phyloP scores from a whole-genome alignment of 2,329 filamentous ascomycete species.

The Ophiostoma novo-ulmi region DNA sequence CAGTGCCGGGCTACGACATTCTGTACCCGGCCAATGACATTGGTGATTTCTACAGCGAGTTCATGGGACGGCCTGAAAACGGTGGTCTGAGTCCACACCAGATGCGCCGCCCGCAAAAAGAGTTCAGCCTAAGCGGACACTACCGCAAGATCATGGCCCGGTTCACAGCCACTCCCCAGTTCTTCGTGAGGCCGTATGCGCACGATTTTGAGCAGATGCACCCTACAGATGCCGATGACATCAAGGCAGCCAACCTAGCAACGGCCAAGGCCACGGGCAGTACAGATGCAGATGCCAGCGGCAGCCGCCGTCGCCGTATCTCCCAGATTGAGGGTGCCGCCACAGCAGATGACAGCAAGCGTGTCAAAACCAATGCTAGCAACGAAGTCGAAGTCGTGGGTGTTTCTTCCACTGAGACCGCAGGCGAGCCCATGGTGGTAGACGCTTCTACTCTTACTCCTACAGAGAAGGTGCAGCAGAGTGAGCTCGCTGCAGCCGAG shows the following conservation, averaged over 20 bases:
- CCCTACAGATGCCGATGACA: constrained; percentile 73
- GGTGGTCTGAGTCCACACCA: constrained; percentile 74
- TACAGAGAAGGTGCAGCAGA: background rate
- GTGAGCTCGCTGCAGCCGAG: background rate
- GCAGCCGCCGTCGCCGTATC: constrained; percentile 15
- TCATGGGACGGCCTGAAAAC: constrained; percentile 77
- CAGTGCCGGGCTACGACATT: constrained; percentile 87
- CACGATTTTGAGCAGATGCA: constrained; percentile 78
- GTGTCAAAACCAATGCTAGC: constrained; percentile 36
- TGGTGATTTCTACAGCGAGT: constrained; percentile 74
- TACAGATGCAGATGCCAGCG: background rate
- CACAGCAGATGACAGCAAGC: constrained; percentile 38
- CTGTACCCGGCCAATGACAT: constrained; percentile 79
- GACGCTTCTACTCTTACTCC: background rate
- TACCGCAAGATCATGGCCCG: constrained; percentile 80
- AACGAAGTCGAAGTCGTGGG: background rate
- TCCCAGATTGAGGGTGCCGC: constrained; percentile 26
- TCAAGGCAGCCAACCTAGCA: constrained; percentile 38
- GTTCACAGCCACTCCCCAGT: constrained; percentile 60
- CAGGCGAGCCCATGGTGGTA: constrained; percentile 15
- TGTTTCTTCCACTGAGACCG: background rate
- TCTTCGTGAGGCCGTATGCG: constrained; percentile 64
- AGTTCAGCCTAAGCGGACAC: constrained; percentile 80
- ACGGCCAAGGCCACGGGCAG: background rate
- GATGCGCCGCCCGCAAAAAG: constrained; percentile 81